Base-by-base conservation (phyloP, 2,329 filamentous ascomycete genomes). In the Paramyrothecium sp. region DNA sequence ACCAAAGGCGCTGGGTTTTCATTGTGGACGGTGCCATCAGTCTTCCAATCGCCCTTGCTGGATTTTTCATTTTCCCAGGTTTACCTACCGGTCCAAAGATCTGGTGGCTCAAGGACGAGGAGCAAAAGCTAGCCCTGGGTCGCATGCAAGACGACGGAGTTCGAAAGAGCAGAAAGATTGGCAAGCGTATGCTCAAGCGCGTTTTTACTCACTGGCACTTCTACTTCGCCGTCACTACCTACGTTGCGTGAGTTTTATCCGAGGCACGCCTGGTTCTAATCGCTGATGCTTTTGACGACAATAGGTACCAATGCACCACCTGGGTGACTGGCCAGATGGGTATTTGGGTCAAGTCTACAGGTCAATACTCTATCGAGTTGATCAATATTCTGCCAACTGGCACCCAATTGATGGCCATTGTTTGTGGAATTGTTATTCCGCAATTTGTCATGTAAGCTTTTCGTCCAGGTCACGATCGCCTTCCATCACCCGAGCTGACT, bases 21-120 rank as follows among this genome's bases (percentile, higher is more conserved):
- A 68, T 74, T 34, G 65, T 73, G 46, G 70, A 73, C 38, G 69
- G 71, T 2, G 61, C 72, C 34, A 71, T 74, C 53, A 69, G 69
- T 17, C 60, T 69, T 0, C 60, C 68, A 7, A 62, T 71, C 34
- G 67, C 67, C 3, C 23, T 69, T 11, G 57, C 62, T 3, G 70
- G 69, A 3, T 70, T 67, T 54, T 53, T 67, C 34, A 59, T 71
- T 13, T 67, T 66, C 41, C 67, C 69, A 0, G 67, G 65, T 19
- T 38, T 67, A 1, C 68, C 68, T 2, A 64, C 58, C 19, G 63
- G 65, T 20, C 60, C 61, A 5, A 59, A 57, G 2, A 56, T 65
- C 13, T 69, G 65, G 65, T 69, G 66, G 67, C 57, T 67, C 3
- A 66, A 58, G 3, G 55, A 64, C 22, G 52, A 58, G 1, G 64